These are phyloP conservation scores for Cryomyces minteri DNA, from an alignment of 495 filamentous ascomycete species.

Conservation along the genomic window DNA sequence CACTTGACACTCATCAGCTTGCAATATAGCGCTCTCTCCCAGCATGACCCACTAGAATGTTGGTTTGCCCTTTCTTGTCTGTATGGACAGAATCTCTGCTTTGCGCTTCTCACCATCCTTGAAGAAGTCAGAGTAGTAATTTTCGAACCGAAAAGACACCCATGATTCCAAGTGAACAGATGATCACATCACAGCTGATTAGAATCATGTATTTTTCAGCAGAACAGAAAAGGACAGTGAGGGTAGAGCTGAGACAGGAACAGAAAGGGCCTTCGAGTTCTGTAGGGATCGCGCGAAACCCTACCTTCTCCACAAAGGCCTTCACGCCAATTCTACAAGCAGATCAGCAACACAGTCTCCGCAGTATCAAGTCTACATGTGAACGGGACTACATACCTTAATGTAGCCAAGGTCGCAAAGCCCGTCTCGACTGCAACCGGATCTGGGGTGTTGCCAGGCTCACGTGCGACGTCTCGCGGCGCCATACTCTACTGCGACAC, in stretches of 20 bases:
- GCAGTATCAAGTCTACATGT: constrained; percentile 14
- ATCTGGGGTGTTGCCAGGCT: not conserved
- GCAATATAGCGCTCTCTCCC: not conserved
- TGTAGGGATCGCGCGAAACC: constrained; percentile 1
- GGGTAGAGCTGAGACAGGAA: not conserved
- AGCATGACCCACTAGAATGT: constrained; percentile 48
- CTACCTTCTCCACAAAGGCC: constrained; percentile 51
- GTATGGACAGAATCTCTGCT: constrained; percentile 84
- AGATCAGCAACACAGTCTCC: no score
- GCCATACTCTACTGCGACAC: not conserved
- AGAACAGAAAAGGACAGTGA: not conserved
- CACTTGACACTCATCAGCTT: constrained; percentile 23
- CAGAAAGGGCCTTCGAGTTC: not conserved
- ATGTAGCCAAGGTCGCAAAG: constrained; percentile 9
- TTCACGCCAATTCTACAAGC: constrained; percentile 48
- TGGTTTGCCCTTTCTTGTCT: constrained; percentile 62
- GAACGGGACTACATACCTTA: constrained; percentile 26
- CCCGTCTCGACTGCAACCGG: not conserved
- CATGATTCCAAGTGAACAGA: not conserved
- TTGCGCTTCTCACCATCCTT: constrained; percentile 72
- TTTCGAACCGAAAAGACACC: not conserved
- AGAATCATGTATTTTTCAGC: no score
- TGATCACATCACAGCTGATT: not conserved
- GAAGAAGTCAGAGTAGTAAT: constrained; percentile 1
- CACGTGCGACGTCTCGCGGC: not conserved